Conservation (phyloP, 73 alveolate genomes). For the Symbiodinium pilosum region DNA sequence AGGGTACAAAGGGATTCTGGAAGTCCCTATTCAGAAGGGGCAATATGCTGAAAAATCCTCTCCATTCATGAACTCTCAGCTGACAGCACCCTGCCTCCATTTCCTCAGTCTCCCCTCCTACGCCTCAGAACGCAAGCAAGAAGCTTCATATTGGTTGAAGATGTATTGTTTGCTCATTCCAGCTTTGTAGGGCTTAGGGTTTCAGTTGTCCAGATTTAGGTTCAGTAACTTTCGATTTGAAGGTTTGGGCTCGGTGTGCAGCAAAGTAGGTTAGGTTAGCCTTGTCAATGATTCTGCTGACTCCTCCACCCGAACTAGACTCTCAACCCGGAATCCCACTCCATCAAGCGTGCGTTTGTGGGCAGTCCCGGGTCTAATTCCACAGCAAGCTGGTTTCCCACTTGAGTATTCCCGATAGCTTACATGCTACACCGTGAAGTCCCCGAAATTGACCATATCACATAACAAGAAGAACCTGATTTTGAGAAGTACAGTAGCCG, state of each 20-base stretch:
- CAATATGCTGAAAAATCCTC: not conserved
- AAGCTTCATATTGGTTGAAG: not conserved
- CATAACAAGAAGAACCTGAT: too few species aligned
- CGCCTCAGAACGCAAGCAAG: slow-evolving; percentile 3
- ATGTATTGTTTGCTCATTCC: too few species aligned
- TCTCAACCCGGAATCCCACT: not conserved
- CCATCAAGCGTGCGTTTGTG: too few species aligned
- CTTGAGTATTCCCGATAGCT: too few species aligned
- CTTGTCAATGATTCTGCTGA: not conserved
- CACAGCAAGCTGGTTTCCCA: too few species aligned
- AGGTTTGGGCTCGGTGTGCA: not conserved
- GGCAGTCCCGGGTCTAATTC: too few species aligned
- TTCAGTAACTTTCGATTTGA: not conserved
- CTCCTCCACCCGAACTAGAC: too few species aligned
- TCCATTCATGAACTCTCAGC: too few species aligned
- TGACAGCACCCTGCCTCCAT: not conserved
- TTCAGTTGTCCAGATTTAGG: not conserved
- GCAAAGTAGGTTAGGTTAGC: not conserved
- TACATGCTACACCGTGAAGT: too few species aligned
- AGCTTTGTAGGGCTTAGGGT: not conserved
- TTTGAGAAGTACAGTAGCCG: too few species aligned
- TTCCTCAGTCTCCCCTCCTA: slow-evolving; percentile 78
- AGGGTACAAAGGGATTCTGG: not conserved
- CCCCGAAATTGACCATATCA: too few species aligned
- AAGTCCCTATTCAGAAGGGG: not conserved